A percentile compares a stretch with the other conserved stretches of the same genome.
These are phyloP conservation scores for Botrytis hyacinthi DNA, from an alignment of 2,329 filamentous ascomycete genomes.

Conservation along the genomic window DNA sequence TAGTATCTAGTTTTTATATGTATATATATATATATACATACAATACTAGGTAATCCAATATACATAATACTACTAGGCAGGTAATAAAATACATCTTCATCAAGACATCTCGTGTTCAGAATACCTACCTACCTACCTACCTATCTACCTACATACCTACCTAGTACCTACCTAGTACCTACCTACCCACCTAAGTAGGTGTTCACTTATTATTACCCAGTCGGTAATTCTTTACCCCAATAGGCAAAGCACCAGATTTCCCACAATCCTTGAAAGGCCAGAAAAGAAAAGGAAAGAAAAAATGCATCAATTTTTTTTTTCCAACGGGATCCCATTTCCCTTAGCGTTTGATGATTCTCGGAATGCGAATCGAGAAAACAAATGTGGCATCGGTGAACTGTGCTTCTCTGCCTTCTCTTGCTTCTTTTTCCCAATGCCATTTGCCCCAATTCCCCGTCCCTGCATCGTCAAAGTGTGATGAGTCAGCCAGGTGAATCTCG, in stretches of 20 bases:
- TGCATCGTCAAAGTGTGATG: background rate
- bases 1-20: no score
- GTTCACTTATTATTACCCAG: background rate
- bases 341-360: background rate
- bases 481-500: background rate
- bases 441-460: background rate
- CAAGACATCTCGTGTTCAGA: no score
- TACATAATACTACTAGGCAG: no score
- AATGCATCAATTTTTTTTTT: background rate
- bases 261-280: background rate
- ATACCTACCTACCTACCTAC: background rate
- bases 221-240: background rate
- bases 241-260: background rate
- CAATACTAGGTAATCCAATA: no score
- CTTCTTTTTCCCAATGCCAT: background rate
- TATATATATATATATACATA: no score
- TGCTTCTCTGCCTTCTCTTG: background rate
- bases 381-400: slow-evolving; percentile 1
- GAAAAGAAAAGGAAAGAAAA: background rate
- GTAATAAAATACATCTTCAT: no score
- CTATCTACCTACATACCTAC: no score
- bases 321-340: background rate
- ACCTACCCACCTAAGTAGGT: no score
- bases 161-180: background rate
- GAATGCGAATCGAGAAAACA: slow-evolving; percentile 11